Percentiles rank a stretch among this genome's conserved stretches.
Conservation (phyloP, 2,329 filamentous ascomycete genomes). For the Raffaelea deltoideospora region DNA sequence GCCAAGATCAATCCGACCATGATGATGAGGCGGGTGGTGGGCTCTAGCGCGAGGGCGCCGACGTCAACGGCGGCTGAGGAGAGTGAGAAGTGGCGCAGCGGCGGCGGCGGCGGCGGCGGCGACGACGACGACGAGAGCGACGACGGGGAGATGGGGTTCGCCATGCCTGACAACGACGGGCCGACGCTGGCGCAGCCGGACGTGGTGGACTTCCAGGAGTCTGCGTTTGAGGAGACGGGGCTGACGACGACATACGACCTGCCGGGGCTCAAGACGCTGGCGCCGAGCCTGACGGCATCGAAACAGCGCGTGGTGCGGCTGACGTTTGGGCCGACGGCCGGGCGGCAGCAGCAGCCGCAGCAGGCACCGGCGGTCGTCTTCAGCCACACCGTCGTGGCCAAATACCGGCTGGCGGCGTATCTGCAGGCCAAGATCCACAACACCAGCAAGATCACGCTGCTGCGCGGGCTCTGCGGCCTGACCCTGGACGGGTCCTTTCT, state of each 20-base stretch:
- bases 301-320: conserved; percentile 47
- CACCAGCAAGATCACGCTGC: conserved; percentile 36
- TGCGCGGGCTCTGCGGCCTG: conserved; percentile 38
- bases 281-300: conserved; percentile 31
- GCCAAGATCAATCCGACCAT: no score
- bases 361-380: conserved; percentile 27
- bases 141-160: no score
- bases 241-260: conserved; percentile 47
- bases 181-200: conserved; percentile 14
- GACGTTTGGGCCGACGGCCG: no score
- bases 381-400: conserved; percentile 43
- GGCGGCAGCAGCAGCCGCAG: no score
- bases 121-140: conserved; percentile 8
- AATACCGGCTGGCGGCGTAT: conserved; percentile 44
- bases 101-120: background rate
- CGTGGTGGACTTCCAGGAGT: conserved; percentile 34
- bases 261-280: conserved; percentile 39
- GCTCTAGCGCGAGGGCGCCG: no score
- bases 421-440: conserved; percentile 43
- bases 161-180: conserved; percentile 9
- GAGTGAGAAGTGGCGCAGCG: no score
- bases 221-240: conserved; percentile 41
- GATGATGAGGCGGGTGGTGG: no score
- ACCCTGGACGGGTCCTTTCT: conserved; percentile 50
- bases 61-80: no score